A percentile compares a stretch with the other conserved stretches of the same genome.
Evolutionary conservation across 495 filamentous ascomycete genomes (phyloP).

Genomic region (Hypoxylon perforatum): DNA sequence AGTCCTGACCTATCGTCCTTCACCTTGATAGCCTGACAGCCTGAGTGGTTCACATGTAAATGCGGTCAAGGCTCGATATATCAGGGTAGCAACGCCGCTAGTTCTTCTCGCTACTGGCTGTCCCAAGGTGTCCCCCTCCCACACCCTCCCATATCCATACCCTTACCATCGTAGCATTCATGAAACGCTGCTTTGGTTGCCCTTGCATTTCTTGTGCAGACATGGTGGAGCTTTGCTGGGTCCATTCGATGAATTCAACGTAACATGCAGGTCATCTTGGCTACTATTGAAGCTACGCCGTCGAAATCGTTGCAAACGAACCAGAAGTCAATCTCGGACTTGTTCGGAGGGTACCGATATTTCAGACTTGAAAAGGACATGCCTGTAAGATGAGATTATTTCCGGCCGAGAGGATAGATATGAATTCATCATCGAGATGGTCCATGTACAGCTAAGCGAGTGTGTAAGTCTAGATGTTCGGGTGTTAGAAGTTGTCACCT

Average conservation of each 20-base stretch:
- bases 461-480: not conserved
- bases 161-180: slow-evolving; percentile 27
- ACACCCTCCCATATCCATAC: slow-evolving; percentile 4
- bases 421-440: not conserved
- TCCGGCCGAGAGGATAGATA: not conserved
- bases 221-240: slow-evolving; percentile 28
- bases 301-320: slow-evolving; percentile 17
- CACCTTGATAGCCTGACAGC: slow-evolving; percentile 19
- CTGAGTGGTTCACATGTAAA: slow-evolving; percentile 34
- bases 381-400: not conserved
- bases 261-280: slow-evolving; percentile 29
- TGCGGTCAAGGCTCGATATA: slow-evolving; percentile 18
- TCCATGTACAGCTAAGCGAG: not conserved
- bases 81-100: slow-evolving; percentile 6
- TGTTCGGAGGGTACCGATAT: slow-evolving; percentile 15
- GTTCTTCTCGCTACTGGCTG: slow-evolving; percentile 2
- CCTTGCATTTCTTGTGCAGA: slow-evolving; percentile 36
- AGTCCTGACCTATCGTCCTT: slow-evolving; percentile 31
- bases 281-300: slow-evolving; percentile 6
- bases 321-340: slow-evolving; percentile 1
- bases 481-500: too few species aligned
- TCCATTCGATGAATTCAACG: slow-evolving; percentile 32
- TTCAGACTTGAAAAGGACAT: not conserved
- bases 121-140: slow-evolving; percentile 1
- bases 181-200: slow-evolving; percentile 18